phyloP scores from a whole-genome alignment of 179 eudicot species.

The Silene coronaria region DNA sequence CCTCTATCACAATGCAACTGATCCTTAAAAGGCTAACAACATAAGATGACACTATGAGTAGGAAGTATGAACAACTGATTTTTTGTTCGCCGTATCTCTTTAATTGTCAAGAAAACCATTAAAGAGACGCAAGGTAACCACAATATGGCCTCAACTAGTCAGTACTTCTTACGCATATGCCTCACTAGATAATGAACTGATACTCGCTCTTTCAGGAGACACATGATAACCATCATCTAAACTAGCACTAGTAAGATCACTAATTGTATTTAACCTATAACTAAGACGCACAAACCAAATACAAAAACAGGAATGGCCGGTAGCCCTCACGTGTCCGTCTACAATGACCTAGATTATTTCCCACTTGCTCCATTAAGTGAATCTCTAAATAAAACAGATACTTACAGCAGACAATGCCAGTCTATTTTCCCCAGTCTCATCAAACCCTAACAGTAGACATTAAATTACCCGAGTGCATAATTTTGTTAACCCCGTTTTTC shows the following conservation, averaged over 20 bases:
- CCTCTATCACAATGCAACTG: too few species aligned
- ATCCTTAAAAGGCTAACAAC: too few species aligned
- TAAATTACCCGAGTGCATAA: neutral
- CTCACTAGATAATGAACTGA: neutral
- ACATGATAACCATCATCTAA: neutral
- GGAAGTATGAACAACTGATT: too few species aligned
- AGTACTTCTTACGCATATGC: neutral
- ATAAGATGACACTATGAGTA: too few species aligned
- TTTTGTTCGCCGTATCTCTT: too few species aligned
- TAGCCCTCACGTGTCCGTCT: neutral
- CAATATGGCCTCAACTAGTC: neutral
- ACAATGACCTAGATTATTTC: neutral
- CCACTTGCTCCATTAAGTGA: neutral
- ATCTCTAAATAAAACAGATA: neutral
- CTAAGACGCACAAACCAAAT: neutral
- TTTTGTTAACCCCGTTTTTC: neutral
- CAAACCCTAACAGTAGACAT: neutral
- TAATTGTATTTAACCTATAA: neutral
- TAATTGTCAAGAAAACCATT: too few species aligned
- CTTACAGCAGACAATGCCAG: neutral
- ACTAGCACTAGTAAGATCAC: neutral
- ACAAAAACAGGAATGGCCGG: neutral
- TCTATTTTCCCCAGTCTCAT: neutral
- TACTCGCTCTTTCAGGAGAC: neutral
- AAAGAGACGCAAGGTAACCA: neutral